Percentiles rank a stretch among this genome's conserved stretches.
Evolutionary conservation across 768 basidiomycete genomes (phyloP).

Genomic region (Phylloporus sp.): DNA sequence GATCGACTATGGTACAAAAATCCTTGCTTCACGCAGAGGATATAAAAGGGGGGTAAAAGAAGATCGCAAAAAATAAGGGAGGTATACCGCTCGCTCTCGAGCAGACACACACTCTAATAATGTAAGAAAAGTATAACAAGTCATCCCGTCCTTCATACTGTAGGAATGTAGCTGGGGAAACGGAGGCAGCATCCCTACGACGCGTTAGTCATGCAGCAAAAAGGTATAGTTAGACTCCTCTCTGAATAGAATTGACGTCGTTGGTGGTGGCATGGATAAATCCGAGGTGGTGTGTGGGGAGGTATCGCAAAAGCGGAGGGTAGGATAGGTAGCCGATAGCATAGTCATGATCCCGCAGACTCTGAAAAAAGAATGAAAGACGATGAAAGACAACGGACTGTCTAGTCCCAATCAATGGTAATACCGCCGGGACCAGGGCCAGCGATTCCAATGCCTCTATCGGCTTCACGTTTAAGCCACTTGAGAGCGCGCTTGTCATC

Average conservation of each 20-base stretch:
- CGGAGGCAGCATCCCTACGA: slow-evolving; percentile 18
- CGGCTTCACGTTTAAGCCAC: slow-evolving; percentile 74
- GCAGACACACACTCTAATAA: slow-evolving; percentile 19
- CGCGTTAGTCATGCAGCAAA: slow-evolving; percentile 22
- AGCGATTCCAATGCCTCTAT: slow-evolving; percentile 70
- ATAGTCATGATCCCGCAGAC: not conserved
- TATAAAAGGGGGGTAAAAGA: too few relatives aligned
- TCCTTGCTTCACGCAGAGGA: not conserved
- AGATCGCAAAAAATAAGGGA: slow-evolving; percentile 10
- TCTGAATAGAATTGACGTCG: slow-evolving; percentile 5
- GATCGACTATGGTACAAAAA: slow-evolving; percentile 11
- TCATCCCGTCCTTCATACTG: slow-evolving; percentile 15
- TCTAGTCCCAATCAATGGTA: slow-evolving; percentile 77
- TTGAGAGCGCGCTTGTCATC: slow-evolving; percentile 77
- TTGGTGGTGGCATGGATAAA: not conserved
- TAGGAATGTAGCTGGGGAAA: slow-evolving; percentile 12
- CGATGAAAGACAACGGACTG: not conserved
- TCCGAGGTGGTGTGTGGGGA: not conserved
- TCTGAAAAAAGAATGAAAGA: slow-evolving; percentile 4
- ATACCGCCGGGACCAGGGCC: slow-evolving; percentile 61
- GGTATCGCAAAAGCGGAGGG: slow-evolving; percentile 23
- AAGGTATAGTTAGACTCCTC: slow-evolving; percentile 22
- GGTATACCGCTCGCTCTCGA: not conserved
- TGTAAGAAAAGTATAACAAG: slow-evolving; percentile 21
- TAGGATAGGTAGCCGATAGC: not conserved